Evolutionary conservation across 768 basidiomycete species (phyloP), one percentile per base, ranked within the genome.

Genomic region (Panus rudis): DNA sequence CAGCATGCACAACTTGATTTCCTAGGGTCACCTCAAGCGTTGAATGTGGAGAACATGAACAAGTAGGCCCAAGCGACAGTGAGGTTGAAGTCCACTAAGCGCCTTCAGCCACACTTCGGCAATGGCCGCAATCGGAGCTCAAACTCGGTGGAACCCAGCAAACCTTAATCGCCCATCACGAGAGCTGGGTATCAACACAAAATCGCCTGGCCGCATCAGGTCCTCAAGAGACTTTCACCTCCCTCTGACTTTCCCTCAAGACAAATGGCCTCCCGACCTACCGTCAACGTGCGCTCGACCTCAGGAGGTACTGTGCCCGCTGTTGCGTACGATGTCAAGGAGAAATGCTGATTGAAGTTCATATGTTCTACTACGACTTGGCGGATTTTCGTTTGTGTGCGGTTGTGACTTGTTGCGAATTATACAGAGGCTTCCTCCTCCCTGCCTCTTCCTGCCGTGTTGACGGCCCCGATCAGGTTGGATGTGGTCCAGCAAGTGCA

Each of bases 401-500:
- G n/a, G n/a, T n/a, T n/a, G n/a, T n/a, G n/a, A n/a, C n/a, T n/a
- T n/a, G n/a, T n/a, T n/a, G n/a, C n/a, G n/a, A n/a, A n/a, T 13
- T 39, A 19, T 43, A 8, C 53, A 88, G 89, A 92, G 77, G 72
- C 86, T 33, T 89, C 91, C 31, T 73, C 78, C 65, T 94, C 92
- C 37, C 81, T 93, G 41, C 87, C 90, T 44, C 86, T 93, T 56
- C 92, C 94, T 41, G 91, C 92, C 59, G 96, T 99, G 62, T 73
- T 99, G 61, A 93, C 92, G 58, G 96, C 94, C 28, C 94, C 96
- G 60, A 98, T 99, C 70, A 79, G 96, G 68, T 81, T 94, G 63
- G 96, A 99, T 78, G 92, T 99, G 53, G 94, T 99, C 57, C 79
- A 89, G 49, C 92, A 92, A 68, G 91, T 99, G 47, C 93, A 98